Base-by-base conservation (phyloP, 768 basidiomycete species). In the Rhodotorula babjevae region DNA sequence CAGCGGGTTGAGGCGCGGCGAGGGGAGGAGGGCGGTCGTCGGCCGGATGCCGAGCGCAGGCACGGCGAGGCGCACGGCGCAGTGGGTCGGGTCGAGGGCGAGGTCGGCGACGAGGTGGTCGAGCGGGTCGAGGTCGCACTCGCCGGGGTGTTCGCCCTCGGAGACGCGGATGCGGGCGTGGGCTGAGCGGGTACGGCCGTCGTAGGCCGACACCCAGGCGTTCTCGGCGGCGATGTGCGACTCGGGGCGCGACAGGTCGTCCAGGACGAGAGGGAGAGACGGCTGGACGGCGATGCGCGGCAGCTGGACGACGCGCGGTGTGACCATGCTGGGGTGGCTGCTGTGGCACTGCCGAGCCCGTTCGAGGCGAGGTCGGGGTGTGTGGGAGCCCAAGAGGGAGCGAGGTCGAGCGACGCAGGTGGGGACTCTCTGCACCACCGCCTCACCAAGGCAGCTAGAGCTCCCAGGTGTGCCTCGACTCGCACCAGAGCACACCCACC, bases 201-300 rank as follows among this genome's bases (percentile, higher is more conserved):
- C 31, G 82, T 91, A 91, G 78, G 87, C 88, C 7, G 90, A 91
- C 4, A 91, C 80, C 89, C 89, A 92, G 78, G 89, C 85, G 68
- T 84, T 84, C 69, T 91, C 90, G 9, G 62, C 62, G 1, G 57
- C 68, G 59, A 65, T 36, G 14, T 25, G 0, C 19, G 42, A 42
- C 7, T 29, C 0, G 2, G 71, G 62, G 23, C 46, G 19, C 23
- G 52, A 6, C 31, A 72, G 47, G 58, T 72, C 71, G 44, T 23
- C 7, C 25, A 68, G 6, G 44, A 72, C 71, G 55, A 14, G 11
- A 8, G 63, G 40, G 5, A 46, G 27, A 1, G 71, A 72, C 33
- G 71, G 71, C 59, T 72, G 71, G 3, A 72, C 23, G 16, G 63
- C 18, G 46, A 65, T 60, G 49, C 59, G 60, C 0, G 71, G 71